Base-by-base conservation (phyloP, 2,329 filamentous ascomycete genomes). In the Sclerotiophoma versabilis region DNA sequence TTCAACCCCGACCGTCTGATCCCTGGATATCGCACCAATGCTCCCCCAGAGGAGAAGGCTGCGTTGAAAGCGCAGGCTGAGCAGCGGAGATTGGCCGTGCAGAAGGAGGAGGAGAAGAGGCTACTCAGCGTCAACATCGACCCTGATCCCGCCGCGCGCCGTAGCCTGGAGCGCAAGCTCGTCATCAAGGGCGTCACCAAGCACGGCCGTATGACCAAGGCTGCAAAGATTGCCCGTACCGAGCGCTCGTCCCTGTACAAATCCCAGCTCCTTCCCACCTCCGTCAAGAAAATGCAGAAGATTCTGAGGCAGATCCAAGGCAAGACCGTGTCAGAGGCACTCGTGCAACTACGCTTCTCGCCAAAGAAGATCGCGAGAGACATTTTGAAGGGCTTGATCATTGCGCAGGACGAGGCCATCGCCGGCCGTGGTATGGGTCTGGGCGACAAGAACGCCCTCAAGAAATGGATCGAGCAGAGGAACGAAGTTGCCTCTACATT, bases 281-380 rank as follows among this genome's bases (percentile, higher is more conserved):
- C 87, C 42, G 81, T 91, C 60, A 99, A 99, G 86, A 99, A 99
- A 80, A 83, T 99, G 49, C 87, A 89, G 46, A 88, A 90, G 66
- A 79, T 99, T 43, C 88, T 93, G 20, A 86, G 89, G 49, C 95
- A 98, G 79, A 95, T 99, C 70, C 84, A 87, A 2, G 95, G 95
- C 63, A 98, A 97, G 84, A 88, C 88, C n/a, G 82, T 99, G 57
- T 92, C 96, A 53, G 93, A 99, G 29, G 95, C 95, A 12, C 91
- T 98, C 63, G 79, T 90, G 49, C 95, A 99, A 81, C 96, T 99
- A 91, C 86, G 88, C 50, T 98, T 93, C 80, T 93, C 89, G 75
- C 91, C 92, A 81, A 99, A 99, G 85, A 93, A 92, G 80, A 90
- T 89, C 60, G 91, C 93, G 6, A 81, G 85, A 63, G 92, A 96